phyloP scores from a whole-genome alignment of 495 filamentous ascomycete genomes.

The Endocarpon pusillum region DNA sequence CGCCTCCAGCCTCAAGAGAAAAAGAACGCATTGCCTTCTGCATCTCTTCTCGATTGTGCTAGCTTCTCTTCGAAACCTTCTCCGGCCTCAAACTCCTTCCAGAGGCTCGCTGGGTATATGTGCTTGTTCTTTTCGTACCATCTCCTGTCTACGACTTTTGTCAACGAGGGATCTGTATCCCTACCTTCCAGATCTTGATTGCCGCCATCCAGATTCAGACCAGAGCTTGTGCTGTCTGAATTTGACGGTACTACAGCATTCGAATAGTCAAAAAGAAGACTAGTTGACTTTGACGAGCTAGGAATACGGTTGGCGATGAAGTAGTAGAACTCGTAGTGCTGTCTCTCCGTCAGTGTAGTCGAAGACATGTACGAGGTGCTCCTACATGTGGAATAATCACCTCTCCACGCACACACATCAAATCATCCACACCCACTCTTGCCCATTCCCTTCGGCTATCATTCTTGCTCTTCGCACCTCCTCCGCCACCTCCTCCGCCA shows the following conservation, averaged over 20 bases:
- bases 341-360: constrained; percentile 11
- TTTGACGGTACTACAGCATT: constrained; percentile 28
- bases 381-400: constrained; percentile 89
- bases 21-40: constrained; percentile 84
- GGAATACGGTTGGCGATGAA: constrained; percentile 86
- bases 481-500: constrained; percentile 29
- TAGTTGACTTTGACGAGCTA: constrained; percentile 34
- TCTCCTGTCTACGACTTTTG: constrained; percentile 86
- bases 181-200: constrained; percentile 50
- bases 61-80: constrained; percentile 72
- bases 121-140: constrained; percentile 98
- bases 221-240: constrained; percentile 16
- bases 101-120: constrained; percentile 88
- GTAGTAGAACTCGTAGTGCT: constrained; percentile 96
- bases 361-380: constrained; percentile 6
- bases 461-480: constrained; percentile 34
- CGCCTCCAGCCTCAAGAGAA: no score
- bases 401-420: constrained; percentile 84
- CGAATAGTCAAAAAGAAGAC: constrained; percentile 62
- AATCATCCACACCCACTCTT: constrained; percentile 82
- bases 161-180: constrained; percentile 63
- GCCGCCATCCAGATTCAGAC: constrained; percentile 25
- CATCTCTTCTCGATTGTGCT: constrained; percentile 44
- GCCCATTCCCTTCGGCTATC: constrained; percentile 75
- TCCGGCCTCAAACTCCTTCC: constrained; percentile 86